A percentile compares a stretch with the other conserved stretches of the same genome.
Conservation (phyloP, 179 eudicot genomes). For the Beta lomatogona region DNA sequence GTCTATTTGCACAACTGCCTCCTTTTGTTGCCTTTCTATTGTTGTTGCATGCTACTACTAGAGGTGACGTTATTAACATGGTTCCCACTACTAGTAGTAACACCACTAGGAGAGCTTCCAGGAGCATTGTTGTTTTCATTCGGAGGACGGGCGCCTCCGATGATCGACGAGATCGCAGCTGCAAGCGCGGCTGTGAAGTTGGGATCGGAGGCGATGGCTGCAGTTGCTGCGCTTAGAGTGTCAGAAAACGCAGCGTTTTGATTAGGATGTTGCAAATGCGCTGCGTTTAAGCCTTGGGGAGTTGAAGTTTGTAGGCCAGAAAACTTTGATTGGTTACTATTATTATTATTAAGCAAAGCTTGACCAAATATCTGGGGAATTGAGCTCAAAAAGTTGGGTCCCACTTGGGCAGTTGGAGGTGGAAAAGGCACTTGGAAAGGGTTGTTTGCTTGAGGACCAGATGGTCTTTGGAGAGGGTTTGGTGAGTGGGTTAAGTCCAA, state of each 20-base stretch:
- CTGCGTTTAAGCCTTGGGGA: conserved; percentile 20
- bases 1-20: conserved; percentile 8
- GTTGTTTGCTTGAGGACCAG: conserved; percentile 21
- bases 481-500: conserved; percentile 75
- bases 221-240: conserved; percentile 72
- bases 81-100: conserved; percentile 18
- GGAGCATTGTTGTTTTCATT: conserved; percentile 23
- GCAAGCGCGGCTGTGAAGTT: conserved; percentile 85
- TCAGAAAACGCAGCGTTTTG: conserved; percentile 46
- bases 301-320: conserved; percentile 69
- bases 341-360: conserved; percentile 20
- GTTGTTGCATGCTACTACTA: conserved; percentile 40
- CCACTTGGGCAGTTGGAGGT: conserved; percentile 24
- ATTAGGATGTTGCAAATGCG: conserved; percentile 29
- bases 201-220: conserved; percentile 78
- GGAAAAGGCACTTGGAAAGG: conserved; percentile 51
- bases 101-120: conserved; percentile 22
- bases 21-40: conserved; percentile 16
- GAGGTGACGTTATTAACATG: conserved; percentile 18
- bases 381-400: conserved; percentile 36
- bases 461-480: conserved; percentile 49
- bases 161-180: conserved; percentile 72
- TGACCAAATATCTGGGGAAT: conserved; percentile 52
- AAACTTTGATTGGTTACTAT: conserved; percentile 54
- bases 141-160: conserved; percentile 46